Evolutionary conservation across 1,284 basidiomycete species (phyloP).

Genomic region (Puccinia brachypodii): DNA sequence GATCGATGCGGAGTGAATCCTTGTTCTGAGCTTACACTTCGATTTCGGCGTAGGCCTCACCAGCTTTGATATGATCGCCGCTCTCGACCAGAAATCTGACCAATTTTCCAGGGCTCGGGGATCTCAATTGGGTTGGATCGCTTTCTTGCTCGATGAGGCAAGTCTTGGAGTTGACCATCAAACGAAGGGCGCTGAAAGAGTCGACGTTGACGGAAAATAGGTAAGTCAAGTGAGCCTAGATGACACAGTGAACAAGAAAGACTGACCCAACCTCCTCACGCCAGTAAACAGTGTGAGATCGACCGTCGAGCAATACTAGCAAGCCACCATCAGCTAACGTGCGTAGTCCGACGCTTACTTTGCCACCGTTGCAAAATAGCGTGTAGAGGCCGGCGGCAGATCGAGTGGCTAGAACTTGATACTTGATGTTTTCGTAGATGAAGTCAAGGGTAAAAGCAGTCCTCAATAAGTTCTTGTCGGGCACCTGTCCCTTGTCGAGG

Average conservation of each 20-base stretch:
- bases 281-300: constrained; percentile 98
- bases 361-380: constrained; percentile 91
- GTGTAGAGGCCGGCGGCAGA: constrained; percentile 87
- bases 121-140: constrained; percentile 94
- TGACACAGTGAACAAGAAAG: constrained; percentile 59
- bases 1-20: constrained; percentile 47
- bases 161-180: constrained; percentile 70
- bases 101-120: constrained; percentile 95
- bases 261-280: constrained; percentile 80
- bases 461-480: constrained; percentile 88
- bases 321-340: constrained; percentile 93
- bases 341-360: constrained; percentile 83
- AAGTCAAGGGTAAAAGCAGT: constrained; percentile 92
- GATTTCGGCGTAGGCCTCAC: constrained; percentile 96
- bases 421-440: constrained; percentile 93
- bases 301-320: constrained; percentile 84
- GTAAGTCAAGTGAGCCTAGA: constrained; percentile 33
- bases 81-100: constrained; percentile 93
- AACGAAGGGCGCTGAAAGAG: constrained; percentile 39
- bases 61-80: constrained; percentile 93
- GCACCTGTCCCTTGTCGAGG: constrained; percentile 97
- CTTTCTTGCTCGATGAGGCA: constrained; percentile 99
- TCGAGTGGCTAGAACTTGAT: constrained; percentile 92
- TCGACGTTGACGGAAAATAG: background rate
- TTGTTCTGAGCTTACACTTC: constrained; percentile 64